phyloP scores from a whole-genome alignment of 169 alveolate genomes.

The Miamiensis avidus region DNA sequence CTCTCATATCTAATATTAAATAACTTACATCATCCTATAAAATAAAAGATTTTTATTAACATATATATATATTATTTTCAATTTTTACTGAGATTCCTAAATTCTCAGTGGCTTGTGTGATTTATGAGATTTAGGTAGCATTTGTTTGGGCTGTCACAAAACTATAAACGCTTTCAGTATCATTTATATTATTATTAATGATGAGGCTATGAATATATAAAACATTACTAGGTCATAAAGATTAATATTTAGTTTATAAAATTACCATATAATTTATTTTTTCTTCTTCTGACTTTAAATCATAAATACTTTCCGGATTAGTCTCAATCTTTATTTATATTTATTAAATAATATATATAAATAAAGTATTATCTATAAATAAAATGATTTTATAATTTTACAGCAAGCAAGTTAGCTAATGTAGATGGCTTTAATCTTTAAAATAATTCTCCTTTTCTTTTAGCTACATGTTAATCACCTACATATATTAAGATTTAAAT shows the following conservation, averaged over 20 bases:
- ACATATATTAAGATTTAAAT: neutral
- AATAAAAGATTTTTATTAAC: slow-evolving; percentile 26
- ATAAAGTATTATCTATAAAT: slow-evolving; percentile 45
- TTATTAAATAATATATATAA: slow-evolving; percentile 44
- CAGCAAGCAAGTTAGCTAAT: slow-evolving; percentile 55
- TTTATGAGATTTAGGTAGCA: slow-evolving; percentile 58
- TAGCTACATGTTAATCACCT: slow-evolving; percentile 72
- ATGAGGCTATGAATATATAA: no score
- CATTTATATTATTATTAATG: no score
- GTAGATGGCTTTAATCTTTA: slow-evolving; percentile 76
- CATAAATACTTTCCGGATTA: slow-evolving; percentile 42
- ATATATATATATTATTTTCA: slow-evolving; percentile 22
- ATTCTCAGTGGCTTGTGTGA: slow-evolving; percentile 78
- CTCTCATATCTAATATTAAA: slow-evolving; percentile 81
- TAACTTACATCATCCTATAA: slow-evolving; percentile 62
- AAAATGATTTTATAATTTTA: slow-evolving; percentile 14
- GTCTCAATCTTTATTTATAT: slow-evolving; percentile 19
- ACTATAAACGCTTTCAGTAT: slow-evolving; percentile 48
- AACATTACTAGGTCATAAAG: no score
- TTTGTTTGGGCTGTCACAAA: slow-evolving; percentile 39
- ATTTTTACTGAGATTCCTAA: slow-evolving; percentile 58
- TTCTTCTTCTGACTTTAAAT: slow-evolving; percentile 24
- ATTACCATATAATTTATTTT: neutral
- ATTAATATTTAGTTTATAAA: neutral
- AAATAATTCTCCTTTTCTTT: slow-evolving; percentile 78